Evolutionary conservation across 148 eudicot species (phyloP), one percentile per base, ranked within the genome.

Genomic region (Vaccinium corymbosum): DNA sequence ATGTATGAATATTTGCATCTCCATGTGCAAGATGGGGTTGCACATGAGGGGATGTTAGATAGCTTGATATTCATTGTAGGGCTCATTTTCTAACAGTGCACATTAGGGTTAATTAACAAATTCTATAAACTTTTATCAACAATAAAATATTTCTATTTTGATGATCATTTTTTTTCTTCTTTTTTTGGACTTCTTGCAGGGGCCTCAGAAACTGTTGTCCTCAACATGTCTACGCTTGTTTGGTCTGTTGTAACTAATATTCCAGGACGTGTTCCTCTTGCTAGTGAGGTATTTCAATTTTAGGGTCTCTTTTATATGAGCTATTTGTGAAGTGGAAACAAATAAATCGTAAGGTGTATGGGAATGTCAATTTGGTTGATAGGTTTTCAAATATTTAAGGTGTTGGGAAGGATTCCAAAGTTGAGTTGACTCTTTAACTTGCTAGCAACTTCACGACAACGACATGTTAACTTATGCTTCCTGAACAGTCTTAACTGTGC

Each of bases 201-300:
- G 85, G 99, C 91, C 81, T 89, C 94, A 14, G 95, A 95, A 86
- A 97, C 99, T 79, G 89, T 94, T 84, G 99, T 93, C 84, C 95
- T 97, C 79, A 95, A 95, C 90, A 97, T 97, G 98, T 93, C 96
- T 29, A 97, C 98, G 17, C 91, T 97, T 85, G 84, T 86, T 77
- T 97, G 99, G 99, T 97, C 99, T n/a, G 89, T 92, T 81, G 98
- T 97, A 55, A 97, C 98, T 66, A 91, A 91, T 85, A 95, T 97
- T 71, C 86, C 94, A 89, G 98, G 99, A 53, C 98, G 98, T 80
- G 95, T 90, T 87, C 95, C 99, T 59, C 90, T 97, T 88, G 99
- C 96, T 78, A 94, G 98, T 84, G 99, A 97, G 99, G 99, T 97
- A 89, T 48, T 84, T 59, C 27, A 51, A n/a, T 71, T 25, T 17